Evolutionary conservation across 371 early-diverging fungal genomes (phyloP), one percentile per base, ranked within the genome.

Genomic region (Rhizopus stolonifer): DNA sequence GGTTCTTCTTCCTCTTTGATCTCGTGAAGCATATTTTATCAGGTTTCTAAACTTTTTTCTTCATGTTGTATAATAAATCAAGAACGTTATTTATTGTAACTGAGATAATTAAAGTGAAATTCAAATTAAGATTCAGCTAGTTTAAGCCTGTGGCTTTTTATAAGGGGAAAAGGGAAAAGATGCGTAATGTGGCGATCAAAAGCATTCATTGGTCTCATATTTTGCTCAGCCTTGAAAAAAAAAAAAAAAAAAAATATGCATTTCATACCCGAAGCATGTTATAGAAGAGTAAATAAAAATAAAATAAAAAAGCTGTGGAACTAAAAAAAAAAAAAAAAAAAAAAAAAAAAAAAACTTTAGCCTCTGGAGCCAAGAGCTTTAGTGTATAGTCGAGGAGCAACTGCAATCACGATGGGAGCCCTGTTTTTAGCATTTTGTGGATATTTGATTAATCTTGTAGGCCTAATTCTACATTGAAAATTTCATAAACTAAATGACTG

Each of bases 221-320:
- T 36, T 11, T 36, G 6, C 14, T 36, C 36, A 7, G 6, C 5
- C 15, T n/a, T 15, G 13, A 11, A 11, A 0, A 34, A 15, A n/a
- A 11, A n/a, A 0, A 29, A 29, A 29, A 29, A 36, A 29, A 29
- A 29, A 29, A 29, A 29, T 32, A 70, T 72, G 72, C 65, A 72
- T 69, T 72, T 72, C 42, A 51, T 72, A 34, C 48, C 52, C n/a
- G 72, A 72, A 64, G 69, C 72, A 19, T 72, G 58, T 24, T 64
- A 72, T 43, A 45, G 67, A 58, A 50, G 64, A 49, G 72, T 72
- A 64, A 59, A 33, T 34, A 29, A 25, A 13, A 24, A 23, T n/a
- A 23, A 6, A 11, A 17, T 18, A 34, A 18, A 18, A 25, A 19
- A 18, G 1, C 19, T 13, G 4, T 7, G 4, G 31, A 10, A 7